A percentile compares a stretch with the other conserved stretches of the same genome.
phyloP scores from a whole-genome alignment of 768 basidiomycete genomes.

The Trametes cingulata region DNA sequence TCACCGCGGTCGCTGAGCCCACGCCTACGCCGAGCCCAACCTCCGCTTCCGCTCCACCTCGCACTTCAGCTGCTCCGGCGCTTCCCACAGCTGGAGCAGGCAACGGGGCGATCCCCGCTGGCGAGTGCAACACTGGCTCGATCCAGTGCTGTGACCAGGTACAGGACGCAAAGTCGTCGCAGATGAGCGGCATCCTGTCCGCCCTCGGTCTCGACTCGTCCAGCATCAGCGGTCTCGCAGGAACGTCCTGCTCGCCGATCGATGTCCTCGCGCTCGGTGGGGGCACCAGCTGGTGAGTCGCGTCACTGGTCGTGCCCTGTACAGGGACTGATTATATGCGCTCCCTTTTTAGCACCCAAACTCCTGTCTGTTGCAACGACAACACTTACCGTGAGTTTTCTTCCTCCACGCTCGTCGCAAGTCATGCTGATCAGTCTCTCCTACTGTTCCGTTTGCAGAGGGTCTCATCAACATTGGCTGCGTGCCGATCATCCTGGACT shows the following conservation, averaged over 20 bases:
- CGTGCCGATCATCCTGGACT: constrained; percentile 24
- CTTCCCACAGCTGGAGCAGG: background rate
- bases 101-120: constrained; percentile 4
- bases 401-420: no score
- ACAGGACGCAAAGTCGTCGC: constrained; percentile 19
- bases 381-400: constrained; percentile 27
- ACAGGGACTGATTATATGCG: constrained; percentile 1
- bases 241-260: constrained; percentile 22
- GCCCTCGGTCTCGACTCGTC: constrained; percentile 18
- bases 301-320: background rate
- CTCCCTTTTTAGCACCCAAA: constrained; percentile 8
- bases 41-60: no score
- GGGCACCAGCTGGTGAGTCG: constrained; percentile 25
- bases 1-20: no score
- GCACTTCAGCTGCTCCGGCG: no score
- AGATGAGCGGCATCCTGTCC: constrained; percentile 19
- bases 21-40: no score
- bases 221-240: constrained; percentile 20
- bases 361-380: constrained; percentile 32
- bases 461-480: constrained; percentile 32
- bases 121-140: constrained; percentile 33
- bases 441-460: constrained; percentile 11
- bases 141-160: constrained; percentile 35
- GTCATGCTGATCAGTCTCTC: background rate
- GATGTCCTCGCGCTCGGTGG: constrained; percentile 21